Evolutionary conservation across 371 early-diverging fungal genomes (phyloP), one percentile per base, ranked within the genome.

Genomic region (Saksenaea vasiformis): DNA sequence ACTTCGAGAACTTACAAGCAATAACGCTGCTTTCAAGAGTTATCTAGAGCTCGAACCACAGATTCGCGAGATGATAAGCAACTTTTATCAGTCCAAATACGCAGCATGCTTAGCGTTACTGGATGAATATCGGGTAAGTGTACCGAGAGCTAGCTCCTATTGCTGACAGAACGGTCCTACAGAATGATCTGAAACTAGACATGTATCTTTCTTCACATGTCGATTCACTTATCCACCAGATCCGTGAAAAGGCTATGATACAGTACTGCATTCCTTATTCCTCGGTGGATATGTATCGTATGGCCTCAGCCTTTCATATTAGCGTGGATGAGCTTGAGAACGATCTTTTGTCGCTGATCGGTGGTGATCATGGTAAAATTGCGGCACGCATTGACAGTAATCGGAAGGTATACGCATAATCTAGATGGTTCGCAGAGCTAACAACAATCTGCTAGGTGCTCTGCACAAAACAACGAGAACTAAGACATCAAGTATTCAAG

Each of bases 231-330:
- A 85, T 85, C 57, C 77, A 79, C 31, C 77, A 82, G 60, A 93
- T 94, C 55, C 88, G 91, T 28, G 87, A 87, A 61, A 88, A 85
- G 70, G 92, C 94, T 0, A 74, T 94, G 58, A 79, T 91, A 0
- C 95, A 94, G 68, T 95, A 94, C 70, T 91, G 93, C 43, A 74
- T 75, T 35, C 94, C 95, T 11, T 95, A 92, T 72, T 69, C 84
- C 34, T 81, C 90, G 0, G 90, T 95, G 3, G 91, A 94, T 66
- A 66, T 95, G 82, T 78, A 81, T 17, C 84, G 84, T 55, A 94
- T 95, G 94, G 93, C 93, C 0, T 58, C 56, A 27, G 85, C 90
- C 15, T 93, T 95, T 66, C 81, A 84, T 41, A 84, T 86, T 0
- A 62, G 69, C 9, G 81, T 91, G 0, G 68, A 80, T 14, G 71